Evolutionary conservation across 129 eudicot species (phyloP), one percentile per base, ranked within the genome.

Genomic region (Tagetes erecta): DNA sequence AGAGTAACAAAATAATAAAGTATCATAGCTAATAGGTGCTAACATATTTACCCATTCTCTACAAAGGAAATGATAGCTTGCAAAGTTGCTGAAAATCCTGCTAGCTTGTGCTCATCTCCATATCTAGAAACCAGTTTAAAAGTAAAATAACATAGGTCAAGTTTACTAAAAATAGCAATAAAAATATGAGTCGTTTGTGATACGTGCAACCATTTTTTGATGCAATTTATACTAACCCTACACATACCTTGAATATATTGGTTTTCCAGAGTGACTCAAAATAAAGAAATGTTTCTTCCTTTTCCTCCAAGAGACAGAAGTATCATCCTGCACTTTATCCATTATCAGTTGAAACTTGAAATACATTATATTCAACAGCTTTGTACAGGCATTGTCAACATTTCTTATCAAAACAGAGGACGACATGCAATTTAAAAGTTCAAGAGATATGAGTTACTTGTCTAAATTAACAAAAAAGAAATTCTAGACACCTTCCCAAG

Each of bases 41-140:
- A 72, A 77, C 45, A 39, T 67, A 82, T 81, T 57, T 82, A 94
- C 99, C 97, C 99, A 64, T 94, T 88, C 83, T 94, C 99, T 52
- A 94, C 97, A 78, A 91, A 94, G 74, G 99, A 94, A 78, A 94
- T 91, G 65, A 94, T 94, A 52, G 99, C 99, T 88, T 94, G 99
- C 90, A 94, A 87, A 68, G 99, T 94, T 72, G 99, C 99, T 34
- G 99, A 94, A 83, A 94, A 94, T 38, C 99, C 99, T 57, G 99
- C 99, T 73, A 94, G 88, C 83, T 85, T 94, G 81, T 91, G 92
- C 70, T 88, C 99, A 79, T 94, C 99, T 69, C 99, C 99, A 60
- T 94, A 88, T 87, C 99, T 94, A 70, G 59, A 72, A 81, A 36
- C 64, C 49, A 73, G 53, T 40, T 71, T 10, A 45, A 69, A 67